Evolutionary conservation across 2,329 filamentous ascomycete genomes (phyloP), one percentile per base, ranked within the genome.

Genomic region (Clarireedia sp.): DNA sequence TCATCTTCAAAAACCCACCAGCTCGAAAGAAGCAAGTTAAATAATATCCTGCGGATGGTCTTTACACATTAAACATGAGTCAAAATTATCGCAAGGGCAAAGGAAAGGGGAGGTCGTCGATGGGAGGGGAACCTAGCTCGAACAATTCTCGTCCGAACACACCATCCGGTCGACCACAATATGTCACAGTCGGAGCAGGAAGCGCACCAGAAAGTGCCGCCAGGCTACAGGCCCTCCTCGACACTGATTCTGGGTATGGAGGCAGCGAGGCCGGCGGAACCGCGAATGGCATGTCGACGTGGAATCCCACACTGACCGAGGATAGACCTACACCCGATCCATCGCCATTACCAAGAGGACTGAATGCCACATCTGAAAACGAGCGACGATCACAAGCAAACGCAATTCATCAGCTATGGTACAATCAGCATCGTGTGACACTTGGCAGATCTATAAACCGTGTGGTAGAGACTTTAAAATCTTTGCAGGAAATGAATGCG

Each of bases 401-500:
- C 67, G 89, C 95, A 71, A 83, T 96, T 48, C 87, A 95, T 67
- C 94, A 97, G 73, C 80, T 97, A 62, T 89, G 89, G 78, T 96
- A 96, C 74, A 97, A 97, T 71, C 83, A 90, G 66, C 96, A 97
- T 70, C 85, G 91, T 57, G 88, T 85, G 5, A 83, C 88, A 33
- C 81, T 99, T n/a, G 89, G 83, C 44, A 86, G 91, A 57, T 87
- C 90, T 14, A 96, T 99, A 68, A 88, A 85, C 66, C 83, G 85
- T 63, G 92, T 91, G 8, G 82, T 96, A 56, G 90, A 96, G 58
- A 82, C 90, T 2, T 74, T 99, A 61, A 86, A 87, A 69, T 83
- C 82, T 57, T 79, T 99, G 56, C 91, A 95, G 71, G 80, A 91
- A 60, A 94, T 89, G 79, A 99, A 99, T 67, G 75, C 86, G 14